Conservation (phyloP, 2,329 filamentous ascomycete genomes). For the Aspergillus sp. region DNA sequence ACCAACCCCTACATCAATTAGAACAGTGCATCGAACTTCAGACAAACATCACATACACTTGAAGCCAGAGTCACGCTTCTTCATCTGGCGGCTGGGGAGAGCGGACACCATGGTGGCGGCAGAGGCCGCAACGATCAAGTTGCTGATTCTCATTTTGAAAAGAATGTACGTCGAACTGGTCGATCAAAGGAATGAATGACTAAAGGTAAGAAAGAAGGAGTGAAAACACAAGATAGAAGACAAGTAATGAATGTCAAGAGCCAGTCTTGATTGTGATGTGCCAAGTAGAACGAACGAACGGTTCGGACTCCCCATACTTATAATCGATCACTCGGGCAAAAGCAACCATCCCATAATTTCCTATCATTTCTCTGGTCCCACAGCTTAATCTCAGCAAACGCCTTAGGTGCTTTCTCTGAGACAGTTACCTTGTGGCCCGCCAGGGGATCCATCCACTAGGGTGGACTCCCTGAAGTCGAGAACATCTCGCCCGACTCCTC, state of each 20-base stretch:
- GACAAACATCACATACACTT: conserved; percentile 21
- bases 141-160: conserved; percentile 35
- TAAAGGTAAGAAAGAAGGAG: conserved; percentile 11
- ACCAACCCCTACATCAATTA: conserved; percentile 34
- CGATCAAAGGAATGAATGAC: conserved; percentile 20
- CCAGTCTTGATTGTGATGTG: conserved; percentile 16
- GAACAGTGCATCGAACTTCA: neutral
- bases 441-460: conserved; percentile 5
- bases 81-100: conserved; percentile 26
- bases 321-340: neutral
- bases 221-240: conserved; percentile 11
- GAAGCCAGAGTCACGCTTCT: conserved; percentile 32
- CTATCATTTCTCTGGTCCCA: conserved; percentile 1
- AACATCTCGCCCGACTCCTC: conserved; percentile 4
- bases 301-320: conserved; percentile 3
- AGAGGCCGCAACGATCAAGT: conserved; percentile 32
- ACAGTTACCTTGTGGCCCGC: neutral
- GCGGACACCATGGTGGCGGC: conserved; percentile 31
- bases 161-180: conserved; percentile 29
- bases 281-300: conserved; percentile 8
- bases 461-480: conserved; percentile 8
- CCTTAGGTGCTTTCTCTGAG: conserved; percentile 6
- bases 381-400: conserved; percentile 5
- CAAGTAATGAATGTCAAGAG: conserved; percentile 15
- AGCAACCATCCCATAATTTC: neutral